Conservation (phyloP, 441 rosid genomes). For the Manihot esculenta region DNA sequence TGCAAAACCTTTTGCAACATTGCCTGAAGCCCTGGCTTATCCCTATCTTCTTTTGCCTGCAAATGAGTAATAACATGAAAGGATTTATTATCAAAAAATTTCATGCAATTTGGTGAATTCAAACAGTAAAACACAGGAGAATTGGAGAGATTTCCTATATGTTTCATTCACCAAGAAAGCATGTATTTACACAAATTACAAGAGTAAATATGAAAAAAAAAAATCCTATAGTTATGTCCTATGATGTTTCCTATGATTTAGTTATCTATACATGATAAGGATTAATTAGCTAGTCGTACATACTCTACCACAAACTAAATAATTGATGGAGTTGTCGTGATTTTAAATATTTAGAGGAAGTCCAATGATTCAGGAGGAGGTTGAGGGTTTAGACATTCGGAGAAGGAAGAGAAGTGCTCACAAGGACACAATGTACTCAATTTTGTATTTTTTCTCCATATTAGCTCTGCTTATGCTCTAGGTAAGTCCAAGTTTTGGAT, state of each 20-base stretch:
- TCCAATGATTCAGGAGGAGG: neutral
- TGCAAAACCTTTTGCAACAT: conserved; percentile 94
- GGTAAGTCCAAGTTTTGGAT: neutral
- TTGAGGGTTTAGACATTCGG: neutral
- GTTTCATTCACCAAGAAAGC: too few relatives aligned
- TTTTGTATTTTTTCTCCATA: neutral
- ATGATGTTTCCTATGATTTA: too few relatives aligned
- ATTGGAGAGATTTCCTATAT: too few relatives aligned
- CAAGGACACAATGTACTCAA: neutral
- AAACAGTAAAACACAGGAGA: too few relatives aligned
- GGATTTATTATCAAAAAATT: neutral
- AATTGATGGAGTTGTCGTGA: neutral
- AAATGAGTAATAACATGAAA: conserved; percentile 19
- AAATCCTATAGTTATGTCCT: too few relatives aligned
- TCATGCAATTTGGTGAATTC: neutral
- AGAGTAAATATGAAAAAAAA: too few relatives aligned
- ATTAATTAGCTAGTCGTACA: too few relatives aligned
- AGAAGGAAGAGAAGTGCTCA: neutral
- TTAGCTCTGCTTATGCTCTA: neutral
- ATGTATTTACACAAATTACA: too few relatives aligned
- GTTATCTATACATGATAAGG: too few relatives aligned
- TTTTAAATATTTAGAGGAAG: neutral
- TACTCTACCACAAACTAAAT: too few relatives aligned
- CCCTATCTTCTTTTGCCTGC: conserved; percentile 86
- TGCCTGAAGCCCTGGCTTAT: conserved; percentile 88